A percentile compares a stretch with the other conserved stretches of the same genome.
phyloP scores from a whole-genome alignment of 2,329 filamentous ascomycete species.

The Neocatenulostroma microsporum region DNA sequence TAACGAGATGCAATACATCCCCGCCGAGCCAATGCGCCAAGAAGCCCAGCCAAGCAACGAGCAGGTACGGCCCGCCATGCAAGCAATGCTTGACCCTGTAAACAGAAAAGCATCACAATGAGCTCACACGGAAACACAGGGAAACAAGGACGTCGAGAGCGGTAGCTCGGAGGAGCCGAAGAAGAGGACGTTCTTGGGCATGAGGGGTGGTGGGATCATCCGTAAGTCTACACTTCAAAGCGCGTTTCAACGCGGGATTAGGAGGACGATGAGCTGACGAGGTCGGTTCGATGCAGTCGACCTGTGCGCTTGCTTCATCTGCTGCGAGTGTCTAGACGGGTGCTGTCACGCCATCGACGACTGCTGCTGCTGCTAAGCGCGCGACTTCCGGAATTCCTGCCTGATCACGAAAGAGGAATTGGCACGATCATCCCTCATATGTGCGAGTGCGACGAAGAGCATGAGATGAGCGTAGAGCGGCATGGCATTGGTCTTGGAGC shows the following conservation, averaged over 20 bases:
- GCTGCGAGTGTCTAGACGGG: conserved; percentile 24
- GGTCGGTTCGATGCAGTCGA: conserved; percentile 15
- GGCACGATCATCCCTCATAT: no score
- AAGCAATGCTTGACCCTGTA: background rate
- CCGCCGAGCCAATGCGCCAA: conserved; percentile 12
- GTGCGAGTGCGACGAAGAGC: no score
- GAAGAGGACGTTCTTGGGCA: conserved; percentile 20
- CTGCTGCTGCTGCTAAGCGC: no score
- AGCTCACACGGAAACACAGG: conserved; percentile 3
- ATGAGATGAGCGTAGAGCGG: no score
- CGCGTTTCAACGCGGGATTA: no score
- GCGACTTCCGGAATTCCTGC: no score
- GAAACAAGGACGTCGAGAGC: no score
- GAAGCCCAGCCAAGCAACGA: conserved; percentile 4
- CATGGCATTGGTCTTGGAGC: no score
- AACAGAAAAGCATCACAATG: background rate
- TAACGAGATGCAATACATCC: conserved; percentile 21
- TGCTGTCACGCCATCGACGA: no score
- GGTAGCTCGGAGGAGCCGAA: conserved; percentile 18
- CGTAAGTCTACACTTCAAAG: conserved; percentile 17
- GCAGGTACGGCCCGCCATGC: background rate
- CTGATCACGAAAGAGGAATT: no score
- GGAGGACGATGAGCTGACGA: conserved; percentile 2
- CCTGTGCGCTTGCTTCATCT: conserved; percentile 26
- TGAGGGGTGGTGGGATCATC: conserved; percentile 23